Base-by-base conservation (phyloP, 2,329 filamentous ascomycete species). In the Stagonosporopsis tanaceti region DNA sequence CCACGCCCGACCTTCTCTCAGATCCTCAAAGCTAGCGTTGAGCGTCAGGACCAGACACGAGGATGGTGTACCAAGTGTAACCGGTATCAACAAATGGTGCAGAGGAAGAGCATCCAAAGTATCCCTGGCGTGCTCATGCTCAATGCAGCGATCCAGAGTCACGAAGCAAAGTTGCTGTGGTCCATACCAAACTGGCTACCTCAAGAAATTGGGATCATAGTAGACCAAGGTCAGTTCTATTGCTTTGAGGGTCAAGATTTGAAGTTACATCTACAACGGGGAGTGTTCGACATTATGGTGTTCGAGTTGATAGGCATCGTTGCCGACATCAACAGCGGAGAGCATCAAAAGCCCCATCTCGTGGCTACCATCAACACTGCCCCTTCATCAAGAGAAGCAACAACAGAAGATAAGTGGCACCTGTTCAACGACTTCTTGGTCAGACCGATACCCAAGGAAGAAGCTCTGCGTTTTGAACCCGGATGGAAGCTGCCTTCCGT, bases 401-500 rank as follows among this genome's bases (percentile, higher is more conserved):
- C 86, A 1, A 80, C 80, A 3, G 84, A 87, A 62, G 89, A 86
- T 68, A 89, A 89, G 66, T 99, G 96, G 96, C 92, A 98, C 77
- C 79, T 99, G 1, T 97, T 99, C 80, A 99, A 99, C 67, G 95
- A 99, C 77, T 99, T 99, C 70, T 79, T 97, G 34, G 96, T 99
- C 22, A 87, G 91, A 12, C 88, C 89, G 9, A 86, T 97, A 15
- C 86, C 89, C 30, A 85, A 86, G 27, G 89, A 93, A 60, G 94
- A 99, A 73, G 96, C 94, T 0, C 81, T 98, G 17, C 88, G 89
- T 24, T 99, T 98, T 76, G 93, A 94, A 60, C 87, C 92, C 3
- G 85, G 88, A 17, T 99, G 95, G 95, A 99, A 98, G 79, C 83
- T 92, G 47, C 95, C 95, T 0, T 93, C 92, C 12, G 89, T 98